Base-by-base conservation (phyloP, 768 basidiomycete genomes). In the Nevesoporus exiguus region DNA sequence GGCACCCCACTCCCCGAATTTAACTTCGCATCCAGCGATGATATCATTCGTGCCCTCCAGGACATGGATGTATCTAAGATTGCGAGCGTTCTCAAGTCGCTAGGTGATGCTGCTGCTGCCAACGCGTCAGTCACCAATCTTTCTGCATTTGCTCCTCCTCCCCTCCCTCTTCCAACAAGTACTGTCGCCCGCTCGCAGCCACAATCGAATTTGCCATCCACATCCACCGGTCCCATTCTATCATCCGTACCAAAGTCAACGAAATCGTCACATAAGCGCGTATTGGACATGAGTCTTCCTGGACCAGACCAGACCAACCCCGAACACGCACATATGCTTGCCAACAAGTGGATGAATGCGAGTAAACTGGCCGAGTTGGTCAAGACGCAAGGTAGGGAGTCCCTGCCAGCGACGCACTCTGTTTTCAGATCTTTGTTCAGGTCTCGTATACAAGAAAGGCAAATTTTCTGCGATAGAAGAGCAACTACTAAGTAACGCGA, bases 371-470 rank as follows among this genome's bases (percentile, higher is more conserved):
- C 81, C 5, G 83, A 88, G 58, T 73, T 91, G 60, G 88, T 83
- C 14, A 77, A 76, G 66, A 80, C 77, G 24, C 79, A 89, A 75
- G 90, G 90, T 88, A 46, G 41, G 61, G 14, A 42, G 22, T 30
- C 45, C 31, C 25, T 21, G 15, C 33, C 36, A 24, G 13, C 36
- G 31, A 30, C 21, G 21, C 25, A 48, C 34, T 29, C 51, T 44
- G 14, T 55, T 57, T 51, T 42, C 24, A 36, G 52, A 41, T 25
- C 2, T 24, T 37, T 36, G 42, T 55, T 22, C 53, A 92, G 90
- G 89, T 30, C 79, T 93, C n/a, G 79, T 88, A 3, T 92, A 90
- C 68, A 91, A 86, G 72, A 91, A 91, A 69, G 90, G 90, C 14
- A 92, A 90, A 65, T 93, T 93, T 62, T 90, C 89, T 24, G 81